Evolutionary conservation across 768 basidiomycete genomes (phyloP).

Genomic region (Collybia sordida): DNA sequence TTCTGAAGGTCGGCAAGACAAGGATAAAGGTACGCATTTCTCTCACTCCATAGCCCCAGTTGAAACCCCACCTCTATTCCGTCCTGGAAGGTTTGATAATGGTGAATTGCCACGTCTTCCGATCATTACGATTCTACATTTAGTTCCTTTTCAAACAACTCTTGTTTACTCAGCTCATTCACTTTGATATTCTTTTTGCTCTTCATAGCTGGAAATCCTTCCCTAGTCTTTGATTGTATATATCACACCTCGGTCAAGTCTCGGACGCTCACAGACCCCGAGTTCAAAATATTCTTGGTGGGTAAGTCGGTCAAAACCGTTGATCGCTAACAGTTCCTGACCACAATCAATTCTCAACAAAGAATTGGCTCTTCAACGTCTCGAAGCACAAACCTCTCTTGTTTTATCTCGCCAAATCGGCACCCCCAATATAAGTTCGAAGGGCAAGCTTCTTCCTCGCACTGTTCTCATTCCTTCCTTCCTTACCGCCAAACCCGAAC

Average conservation of each 20-base stretch:
- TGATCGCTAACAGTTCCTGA: background rate
- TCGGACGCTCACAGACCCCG: conserved; percentile 55
- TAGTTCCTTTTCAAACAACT: conserved; percentile 5
- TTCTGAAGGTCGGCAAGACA: conserved; percentile 59
- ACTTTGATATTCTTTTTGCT: background rate
- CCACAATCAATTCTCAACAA: conserved; percentile 3
- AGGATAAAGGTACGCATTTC: conserved; percentile 63
- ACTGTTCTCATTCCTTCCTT: conserved; percentile 53
- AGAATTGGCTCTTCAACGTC: conserved; percentile 71
- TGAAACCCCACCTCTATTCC: conserved; percentile 8
- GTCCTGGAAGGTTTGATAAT: background rate
- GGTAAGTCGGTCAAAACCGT: conserved; percentile 39
- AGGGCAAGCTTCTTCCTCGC: conserved; percentile 65
- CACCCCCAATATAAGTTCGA: conserved; percentile 75
- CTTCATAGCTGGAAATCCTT: conserved; percentile 60
- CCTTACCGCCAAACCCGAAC: conserved; percentile 24
- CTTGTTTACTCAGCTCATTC: background rate
- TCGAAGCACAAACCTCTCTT: conserved; percentile 61
- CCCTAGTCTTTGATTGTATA: conserved; percentile 74
- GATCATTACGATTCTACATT: background rate
- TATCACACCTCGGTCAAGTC: conserved; percentile 60
- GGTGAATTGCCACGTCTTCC: background rate
- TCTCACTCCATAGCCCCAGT: background rate
- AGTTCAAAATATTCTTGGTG: conserved; percentile 69
- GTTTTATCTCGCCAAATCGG: conserved; percentile 65